Evolutionary conservation across 495 filamentous ascomycete genomes (phyloP).

Genomic region (Hypoxylon trugodes): DNA sequence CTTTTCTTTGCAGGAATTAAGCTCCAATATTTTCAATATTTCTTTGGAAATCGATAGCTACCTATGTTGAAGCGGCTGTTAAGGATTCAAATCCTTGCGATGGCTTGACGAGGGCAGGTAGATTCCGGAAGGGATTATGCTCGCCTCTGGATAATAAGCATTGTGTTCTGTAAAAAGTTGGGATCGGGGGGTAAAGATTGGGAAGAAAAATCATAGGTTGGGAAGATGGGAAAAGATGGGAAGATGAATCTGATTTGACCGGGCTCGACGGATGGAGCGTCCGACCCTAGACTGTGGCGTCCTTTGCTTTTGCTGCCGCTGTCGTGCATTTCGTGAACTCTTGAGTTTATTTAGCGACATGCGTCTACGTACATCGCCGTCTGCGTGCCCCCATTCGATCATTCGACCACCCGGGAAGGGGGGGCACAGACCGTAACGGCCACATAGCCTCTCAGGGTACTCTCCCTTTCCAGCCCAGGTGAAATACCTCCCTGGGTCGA

Average conservation of each 20-base stretch:
- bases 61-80: conserved; percentile 21
- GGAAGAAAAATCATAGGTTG: conserved; percentile 36
- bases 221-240: conserved; percentile 37
- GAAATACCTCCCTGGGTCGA: conserved; percentile 13
- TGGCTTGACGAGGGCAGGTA: conserved; percentile 8
- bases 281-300: conserved; percentile 33
- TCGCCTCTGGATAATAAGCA: conserved; percentile 25
- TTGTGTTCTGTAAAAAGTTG: conserved; percentile 21
- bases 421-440: conserved; percentile 7
- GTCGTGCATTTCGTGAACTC: conserved; percentile 23
- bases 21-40: no score
- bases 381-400: conserved; percentile 29
- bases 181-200: conserved; percentile 24
- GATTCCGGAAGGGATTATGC: conserved; percentile 17
- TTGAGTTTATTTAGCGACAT: conserved; percentile 31
- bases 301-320: conserved; percentile 19
- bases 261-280: conserved; percentile 38
- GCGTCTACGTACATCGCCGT: conserved; percentile 20
- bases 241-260: conserved; percentile 45
- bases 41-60: background rate
- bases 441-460: conserved; percentile 1
- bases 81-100: conserved; percentile 8
- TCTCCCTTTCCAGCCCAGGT: conserved; percentile 10
- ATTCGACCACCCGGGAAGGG: conserved; percentile 10
- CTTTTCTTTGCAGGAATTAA: no score